Percentiles rank a stretch among this genome's conserved stretches.
Conservation (phyloP, 148 eudicot genomes). For the Simmondsia chinensis region DNA sequence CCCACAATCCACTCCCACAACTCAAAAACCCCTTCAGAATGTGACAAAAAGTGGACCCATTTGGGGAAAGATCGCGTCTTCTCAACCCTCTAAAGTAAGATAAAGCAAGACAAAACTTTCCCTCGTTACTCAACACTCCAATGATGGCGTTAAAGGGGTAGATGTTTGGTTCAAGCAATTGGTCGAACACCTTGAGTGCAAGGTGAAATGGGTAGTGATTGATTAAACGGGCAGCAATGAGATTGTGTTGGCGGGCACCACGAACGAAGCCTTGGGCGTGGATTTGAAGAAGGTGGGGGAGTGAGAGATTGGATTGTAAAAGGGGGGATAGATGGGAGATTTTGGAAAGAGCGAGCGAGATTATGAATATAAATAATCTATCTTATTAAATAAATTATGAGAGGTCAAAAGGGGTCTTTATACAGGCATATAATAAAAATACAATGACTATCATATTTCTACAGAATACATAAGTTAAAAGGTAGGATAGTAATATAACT, state of each 20-base stretch:
- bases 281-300: constrained; percentile 53
- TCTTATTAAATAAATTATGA: too few species aligned
- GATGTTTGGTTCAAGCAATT: constrained; percentile 38
- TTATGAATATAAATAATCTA: too few species aligned
- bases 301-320: constrained; percentile 38
- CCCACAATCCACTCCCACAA: constrained; percentile 8
- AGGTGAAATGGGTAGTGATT: constrained; percentile 50
- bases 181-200: constrained; percentile 35
- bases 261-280: constrained; percentile 40
- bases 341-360: too few species aligned
- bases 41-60: constrained; percentile 65
- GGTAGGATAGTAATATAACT: too few species aligned
- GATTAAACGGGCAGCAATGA: constrained; percentile 67
- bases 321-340: constrained; percentile 29
- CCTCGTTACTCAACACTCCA: constrained; percentile 43
- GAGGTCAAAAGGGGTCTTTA: too few species aligned
- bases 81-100: constrained; percentile 26
- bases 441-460: too few species aligned
- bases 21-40: constrained; percentile 44
- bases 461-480: too few species aligned
- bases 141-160: constrained; percentile 73
- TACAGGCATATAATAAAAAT: too few species aligned
- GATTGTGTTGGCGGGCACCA: constrained; percentile 56
- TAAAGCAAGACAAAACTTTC: constrained; percentile 23
- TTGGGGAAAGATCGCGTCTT: constrained; percentile 31